phyloP scores from a whole-genome alignment of 1,284 basidiomycete genomes.

The Gymnopus androsaceus region DNA sequence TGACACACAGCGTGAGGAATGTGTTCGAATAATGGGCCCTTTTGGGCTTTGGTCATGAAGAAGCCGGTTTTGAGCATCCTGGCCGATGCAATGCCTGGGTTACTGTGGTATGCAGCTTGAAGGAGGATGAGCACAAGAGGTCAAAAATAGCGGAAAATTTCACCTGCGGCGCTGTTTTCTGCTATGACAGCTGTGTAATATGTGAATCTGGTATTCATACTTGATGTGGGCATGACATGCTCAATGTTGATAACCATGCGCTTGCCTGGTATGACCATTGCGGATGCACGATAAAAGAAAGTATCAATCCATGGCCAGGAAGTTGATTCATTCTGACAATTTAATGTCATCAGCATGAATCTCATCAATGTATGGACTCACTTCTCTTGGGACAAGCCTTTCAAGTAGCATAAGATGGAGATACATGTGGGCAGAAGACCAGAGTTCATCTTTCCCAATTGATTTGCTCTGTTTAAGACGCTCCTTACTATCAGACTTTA shows the following conservation, averaged over 20 bases:
- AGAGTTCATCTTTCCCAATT: slow-evolving; percentile 16
- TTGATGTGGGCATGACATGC: slow-evolving; percentile 16
- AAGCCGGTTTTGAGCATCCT: slow-evolving; percentile 4
- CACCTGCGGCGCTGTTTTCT: slow-evolving; percentile 12
- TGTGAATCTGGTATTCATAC: slow-evolving; percentile 12
- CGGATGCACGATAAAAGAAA: slow-evolving; percentile 23
- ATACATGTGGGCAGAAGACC: slow-evolving; percentile 22
- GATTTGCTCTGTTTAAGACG: slow-evolving; percentile 9
- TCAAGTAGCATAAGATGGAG: slow-evolving; percentile 20
- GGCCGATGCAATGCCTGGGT: slow-evolving; percentile 1
- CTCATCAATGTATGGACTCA: not conserved
- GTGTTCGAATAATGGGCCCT: slow-evolving; percentile 10
- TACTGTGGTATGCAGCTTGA: too few species aligned
- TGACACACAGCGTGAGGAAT: slow-evolving; percentile 10
- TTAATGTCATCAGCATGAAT: slow-evolving; percentile 4
- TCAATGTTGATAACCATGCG: slow-evolving; percentile 22
- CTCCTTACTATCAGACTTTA: slow-evolving; percentile 16
- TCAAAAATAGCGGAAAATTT: slow-evolving; percentile 5
- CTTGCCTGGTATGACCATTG: slow-evolving; percentile 18
- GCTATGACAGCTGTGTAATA: slow-evolving; percentile 21
- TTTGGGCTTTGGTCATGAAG: slow-evolving; percentile 23
- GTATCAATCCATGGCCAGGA: slow-evolving; percentile 23
- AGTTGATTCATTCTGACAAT: slow-evolving; percentile 20
- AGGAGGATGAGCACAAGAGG: too few species aligned
- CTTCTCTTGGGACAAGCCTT: slow-evolving; percentile 19